These are phyloP conservation scores for Acrocalymma vagum DNA, from an alignment of 2,329 filamentous ascomycete species.

Conservation along the genomic window DNA sequence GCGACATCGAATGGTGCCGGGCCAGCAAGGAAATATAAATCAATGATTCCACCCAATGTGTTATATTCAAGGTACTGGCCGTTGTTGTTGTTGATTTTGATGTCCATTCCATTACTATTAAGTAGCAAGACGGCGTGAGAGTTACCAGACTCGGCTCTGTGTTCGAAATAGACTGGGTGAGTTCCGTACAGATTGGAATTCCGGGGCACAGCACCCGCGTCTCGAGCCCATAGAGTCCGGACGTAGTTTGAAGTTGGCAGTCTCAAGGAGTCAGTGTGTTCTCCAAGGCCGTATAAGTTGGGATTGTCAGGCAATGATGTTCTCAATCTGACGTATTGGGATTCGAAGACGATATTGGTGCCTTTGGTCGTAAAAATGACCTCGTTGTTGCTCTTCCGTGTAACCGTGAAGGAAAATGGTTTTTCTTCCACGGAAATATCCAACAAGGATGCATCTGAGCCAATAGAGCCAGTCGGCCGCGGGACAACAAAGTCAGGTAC, in stretches of 20 bases:
- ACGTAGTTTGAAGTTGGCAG: conserved; percentile 74
- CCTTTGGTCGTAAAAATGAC: conserved; percentile 75
- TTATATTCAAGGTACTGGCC: conserved; percentile 82
- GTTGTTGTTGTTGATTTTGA: conserved; percentile 73
- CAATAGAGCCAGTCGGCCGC: conserved; percentile 57
- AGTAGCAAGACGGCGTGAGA: conserved; percentile 46
- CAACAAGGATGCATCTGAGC: conserved; percentile 53
- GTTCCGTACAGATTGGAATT: conserved; percentile 75
- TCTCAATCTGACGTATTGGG: conserved; percentile 76
- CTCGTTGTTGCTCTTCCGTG: conserved; percentile 63
- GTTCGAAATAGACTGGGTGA: conserved; percentile 78
- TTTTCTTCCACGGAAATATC: conserved; percentile 61
- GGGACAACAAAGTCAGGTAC: conserved; percentile 75
- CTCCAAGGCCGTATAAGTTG: conserved; percentile 79
- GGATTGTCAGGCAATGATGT: conserved; percentile 74
- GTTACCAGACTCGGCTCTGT: conserved; percentile 58
- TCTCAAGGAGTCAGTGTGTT: conserved; percentile 75
- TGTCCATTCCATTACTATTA: conserved; percentile 67
- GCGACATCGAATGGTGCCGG: conserved; percentile 56
- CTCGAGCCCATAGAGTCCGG: conserved; percentile 75
- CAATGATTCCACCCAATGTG: conserved; percentile 77
- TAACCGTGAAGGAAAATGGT: conserved; percentile 74
- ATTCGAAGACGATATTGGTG: conserved; percentile 74
- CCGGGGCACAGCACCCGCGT: conserved; percentile 67
- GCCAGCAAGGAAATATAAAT: conserved; percentile 64